phyloP scores from a whole-genome alignment of 129 eudicot species.

The Flaveria ramosissima region DNA sequence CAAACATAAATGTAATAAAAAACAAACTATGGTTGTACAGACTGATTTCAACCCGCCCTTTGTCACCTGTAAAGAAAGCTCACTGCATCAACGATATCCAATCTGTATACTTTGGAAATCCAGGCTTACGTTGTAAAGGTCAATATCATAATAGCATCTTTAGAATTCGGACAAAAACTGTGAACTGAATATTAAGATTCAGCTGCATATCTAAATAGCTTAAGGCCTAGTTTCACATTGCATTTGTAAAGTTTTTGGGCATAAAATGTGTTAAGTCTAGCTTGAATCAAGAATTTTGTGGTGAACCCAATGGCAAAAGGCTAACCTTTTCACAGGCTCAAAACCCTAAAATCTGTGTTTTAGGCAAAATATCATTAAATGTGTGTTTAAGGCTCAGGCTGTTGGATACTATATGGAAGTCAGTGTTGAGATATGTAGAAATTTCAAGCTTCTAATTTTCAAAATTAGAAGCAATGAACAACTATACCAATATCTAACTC shows the following conservation, averaged over 20 bases:
- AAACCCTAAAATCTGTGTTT: not conserved
- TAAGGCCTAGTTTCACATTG: constrained; percentile 21
- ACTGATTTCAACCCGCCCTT: not conserved
- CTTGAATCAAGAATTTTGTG: not conserved
- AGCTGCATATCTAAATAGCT: not conserved
- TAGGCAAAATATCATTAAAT: not conserved
- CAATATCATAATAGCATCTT: not conserved
- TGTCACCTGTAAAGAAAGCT: not conserved
- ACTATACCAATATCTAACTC: not conserved
- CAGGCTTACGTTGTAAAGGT: not conserved
- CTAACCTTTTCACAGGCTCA: not conserved
- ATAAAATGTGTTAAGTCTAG: not conserved
- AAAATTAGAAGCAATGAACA: not conserved
- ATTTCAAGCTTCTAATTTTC: not conserved
- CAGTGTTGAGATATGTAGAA: not conserved
- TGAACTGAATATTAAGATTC: not conserved
- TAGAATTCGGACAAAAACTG: not conserved
- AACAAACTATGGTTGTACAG: too few relatives aligned
- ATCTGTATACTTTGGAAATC: not conserved
- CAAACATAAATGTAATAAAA: too few relatives aligned
- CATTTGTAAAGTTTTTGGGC: constrained; percentile 1
- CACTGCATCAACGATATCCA: not conserved
- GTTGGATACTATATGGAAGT: not conserved
- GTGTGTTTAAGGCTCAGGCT: not conserved
- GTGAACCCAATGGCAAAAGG: not conserved